Percentiles rank a stretch among this genome's conserved stretches.
Conservation (phyloP, 352 stramenopile species). For the Phytophthora rubi region DNA sequence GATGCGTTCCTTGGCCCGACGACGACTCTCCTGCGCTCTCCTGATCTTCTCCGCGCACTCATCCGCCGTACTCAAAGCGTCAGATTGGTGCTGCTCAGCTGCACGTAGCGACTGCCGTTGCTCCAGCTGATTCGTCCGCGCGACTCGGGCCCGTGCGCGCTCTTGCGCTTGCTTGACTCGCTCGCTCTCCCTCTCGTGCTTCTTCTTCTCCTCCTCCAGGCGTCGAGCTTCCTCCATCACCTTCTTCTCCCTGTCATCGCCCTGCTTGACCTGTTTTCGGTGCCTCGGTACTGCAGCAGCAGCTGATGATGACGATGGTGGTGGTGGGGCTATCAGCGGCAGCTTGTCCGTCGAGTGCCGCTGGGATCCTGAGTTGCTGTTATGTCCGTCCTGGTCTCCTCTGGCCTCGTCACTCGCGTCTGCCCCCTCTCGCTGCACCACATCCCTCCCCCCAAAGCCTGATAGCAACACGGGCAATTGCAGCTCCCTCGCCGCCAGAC, state of each 20-base stretch:
- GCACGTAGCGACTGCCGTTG: slow-evolving; percentile 30
- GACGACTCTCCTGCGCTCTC: slow-evolving; percentile 46
- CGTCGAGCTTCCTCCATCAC: slow-evolving; percentile 1
- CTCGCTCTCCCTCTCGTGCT: slow-evolving; percentile 33
- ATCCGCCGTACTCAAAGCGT: slow-evolving; percentile 23
- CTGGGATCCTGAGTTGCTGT: not conserved
- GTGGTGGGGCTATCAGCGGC: not conserved
- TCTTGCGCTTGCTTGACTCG: slow-evolving; percentile 69
- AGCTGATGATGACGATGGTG: not conserved
- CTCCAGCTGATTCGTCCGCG: slow-evolving; percentile 53
- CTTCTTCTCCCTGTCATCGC: slow-evolving; percentile 9
- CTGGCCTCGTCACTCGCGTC: not conserved
- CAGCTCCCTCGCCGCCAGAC: slow-evolving; percentile 35
- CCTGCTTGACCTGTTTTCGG: slow-evolving; percentile 5
- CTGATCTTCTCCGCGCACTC: slow-evolving; percentile 40
- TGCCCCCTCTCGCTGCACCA: not conserved
- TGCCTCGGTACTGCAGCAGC: not conserved
- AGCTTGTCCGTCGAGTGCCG: not conserved
- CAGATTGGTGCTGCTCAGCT: slow-evolving; percentile 26
- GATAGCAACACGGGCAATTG: slow-evolving; percentile 9
- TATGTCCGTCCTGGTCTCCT: not conserved
- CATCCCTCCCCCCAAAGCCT: not conserved
- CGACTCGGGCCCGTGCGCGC: slow-evolving; percentile 54
- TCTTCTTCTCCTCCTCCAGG: slow-evolving; percentile 40
- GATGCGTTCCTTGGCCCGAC: slow-evolving; percentile 55